A percentile compares a stretch with the other conserved stretches of the same genome.
phyloP scores from a whole-genome alignment of 768 basidiomycete genomes.

The Podaxis mareebaensis region DNA sequence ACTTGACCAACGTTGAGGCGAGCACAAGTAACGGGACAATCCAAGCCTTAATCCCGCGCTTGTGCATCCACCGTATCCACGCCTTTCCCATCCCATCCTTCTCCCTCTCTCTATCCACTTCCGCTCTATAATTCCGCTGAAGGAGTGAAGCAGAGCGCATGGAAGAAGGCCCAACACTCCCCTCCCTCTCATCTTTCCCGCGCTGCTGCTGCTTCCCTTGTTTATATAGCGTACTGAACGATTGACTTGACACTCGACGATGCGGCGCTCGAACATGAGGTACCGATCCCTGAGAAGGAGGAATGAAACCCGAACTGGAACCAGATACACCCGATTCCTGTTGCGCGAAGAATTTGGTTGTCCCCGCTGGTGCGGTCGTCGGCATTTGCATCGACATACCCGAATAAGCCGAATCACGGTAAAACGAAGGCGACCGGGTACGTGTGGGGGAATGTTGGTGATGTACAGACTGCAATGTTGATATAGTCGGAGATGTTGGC shows the following conservation, averaged over 20 bases:
- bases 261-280: slow-evolving; percentile 9
- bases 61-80: slow-evolving; percentile 84
- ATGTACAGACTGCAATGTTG: slow-evolving; percentile 3
- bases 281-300: not conserved
- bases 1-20: slow-evolving; percentile 59
- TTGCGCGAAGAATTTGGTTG: slow-evolving; percentile 3
- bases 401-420: not conserved
- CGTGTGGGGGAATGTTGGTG: slow-evolving; percentile 8
- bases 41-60: slow-evolving; percentile 56
- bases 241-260: slow-evolving; percentile 6
- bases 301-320: not conserved
- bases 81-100: slow-evolving; percentile 49
- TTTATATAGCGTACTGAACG: slow-evolving; percentile 41
- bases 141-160: slow-evolving; percentile 9
- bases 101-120: slow-evolving; percentile 20
- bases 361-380: slow-evolving; percentile 1
- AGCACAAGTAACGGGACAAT: slow-evolving; percentile 58
- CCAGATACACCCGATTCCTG: slow-evolving; percentile 3
- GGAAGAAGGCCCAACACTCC: slow-evolving; percentile 15
- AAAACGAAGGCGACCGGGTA: not conserved
- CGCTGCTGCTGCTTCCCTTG: slow-evolving; percentile 31
- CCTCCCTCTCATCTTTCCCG: slow-evolving; percentile 14
- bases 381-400: not conserved
- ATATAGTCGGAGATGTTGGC: not conserved
- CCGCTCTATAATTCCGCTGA: slow-evolving; percentile 8